A percentile compares a stretch with the other conserved stretches of the same genome.
Conservation (phyloP, 768 basidiomycete species). For the Mycena galopus region DNA sequence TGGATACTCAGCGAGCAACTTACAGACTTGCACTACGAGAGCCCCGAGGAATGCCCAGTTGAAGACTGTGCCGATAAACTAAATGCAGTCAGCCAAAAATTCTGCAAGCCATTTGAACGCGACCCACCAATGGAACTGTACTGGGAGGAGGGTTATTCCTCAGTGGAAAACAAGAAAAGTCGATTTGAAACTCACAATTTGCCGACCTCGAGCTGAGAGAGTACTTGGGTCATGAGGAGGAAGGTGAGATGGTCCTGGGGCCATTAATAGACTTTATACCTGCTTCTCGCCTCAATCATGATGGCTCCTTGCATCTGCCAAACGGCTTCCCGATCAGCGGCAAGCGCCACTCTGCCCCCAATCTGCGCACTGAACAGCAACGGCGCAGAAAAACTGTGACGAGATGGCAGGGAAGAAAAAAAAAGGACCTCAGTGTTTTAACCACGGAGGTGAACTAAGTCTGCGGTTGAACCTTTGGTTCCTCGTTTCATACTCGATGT, state of each 20-base stretch:
- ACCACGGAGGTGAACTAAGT: no score
- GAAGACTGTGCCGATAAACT: slow-evolving; percentile 23
- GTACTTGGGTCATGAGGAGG: background rate
- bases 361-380: no score
- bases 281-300: no score
- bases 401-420: no score
- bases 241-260: background rate
- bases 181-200: background rate
- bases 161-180: background rate
- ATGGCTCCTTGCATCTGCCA: no score
- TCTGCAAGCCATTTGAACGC: background rate
- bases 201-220: background rate
- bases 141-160: background rate
- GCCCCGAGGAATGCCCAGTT: slow-evolving; percentile 21
- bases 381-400: no score
- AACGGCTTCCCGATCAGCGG: no score
- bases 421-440: no score
- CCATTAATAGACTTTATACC: no score
- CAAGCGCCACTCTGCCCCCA: no score
- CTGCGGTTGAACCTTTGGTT: no score
- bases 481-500: no score
- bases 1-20: background rate
- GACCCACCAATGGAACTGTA: slow-evolving; percentile 11
- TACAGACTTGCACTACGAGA: slow-evolving; percentile 24
- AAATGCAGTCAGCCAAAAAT: background rate